Evolutionary conservation across 352 stramenopile species (phyloP).

Genomic region (Phytophthora fragariaefolia): DNA sequence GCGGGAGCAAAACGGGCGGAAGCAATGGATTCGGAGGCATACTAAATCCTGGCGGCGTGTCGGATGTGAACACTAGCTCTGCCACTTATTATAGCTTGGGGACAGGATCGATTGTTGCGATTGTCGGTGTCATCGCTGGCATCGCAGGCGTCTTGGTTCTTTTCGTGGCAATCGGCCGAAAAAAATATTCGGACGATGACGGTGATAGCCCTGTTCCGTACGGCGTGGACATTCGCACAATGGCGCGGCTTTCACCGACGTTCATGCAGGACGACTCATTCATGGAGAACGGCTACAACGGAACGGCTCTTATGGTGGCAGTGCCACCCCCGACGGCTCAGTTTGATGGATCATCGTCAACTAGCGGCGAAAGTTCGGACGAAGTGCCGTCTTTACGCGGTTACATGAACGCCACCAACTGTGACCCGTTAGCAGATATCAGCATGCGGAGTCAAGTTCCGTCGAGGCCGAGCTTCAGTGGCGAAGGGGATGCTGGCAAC

Average conservation of each 20-base stretch:
- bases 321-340: conserved; percentile 18
- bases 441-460: conserved; percentile 23
- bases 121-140: conserved; percentile 72
- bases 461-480: conserved; percentile 24
- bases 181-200: conserved; percentile 66
- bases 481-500: conserved; percentile 23
- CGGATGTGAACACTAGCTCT: conserved; percentile 55
- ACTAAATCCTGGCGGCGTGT: conserved; percentile 38
- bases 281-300: conserved; percentile 34
- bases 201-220: conserved; percentile 50
- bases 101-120: conserved; percentile 70
- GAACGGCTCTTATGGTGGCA: conserved; percentile 33
- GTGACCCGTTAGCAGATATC: conserved; percentile 23
- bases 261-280: conserved; percentile 56
- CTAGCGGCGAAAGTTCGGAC: conserved; percentile 33
- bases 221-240: conserved; percentile 48
- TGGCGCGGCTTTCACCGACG: conserved; percentile 60
- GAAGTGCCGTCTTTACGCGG: conserved; percentile 29
- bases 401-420: conserved; percentile 12
- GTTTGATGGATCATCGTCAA: conserved; percentile 26
- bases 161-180: conserved; percentile 68
- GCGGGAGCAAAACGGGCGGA: conserved; percentile 6
- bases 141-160: conserved; percentile 62
- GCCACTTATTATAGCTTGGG: conserved; percentile 63
- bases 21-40: conserved; percentile 22